A percentile compares a stretch with the other conserved stretches of the same genome.
Conservation (phyloP, 176 grass and related monocot genomes). For the Miscanthus lutarioriparius region DNA sequence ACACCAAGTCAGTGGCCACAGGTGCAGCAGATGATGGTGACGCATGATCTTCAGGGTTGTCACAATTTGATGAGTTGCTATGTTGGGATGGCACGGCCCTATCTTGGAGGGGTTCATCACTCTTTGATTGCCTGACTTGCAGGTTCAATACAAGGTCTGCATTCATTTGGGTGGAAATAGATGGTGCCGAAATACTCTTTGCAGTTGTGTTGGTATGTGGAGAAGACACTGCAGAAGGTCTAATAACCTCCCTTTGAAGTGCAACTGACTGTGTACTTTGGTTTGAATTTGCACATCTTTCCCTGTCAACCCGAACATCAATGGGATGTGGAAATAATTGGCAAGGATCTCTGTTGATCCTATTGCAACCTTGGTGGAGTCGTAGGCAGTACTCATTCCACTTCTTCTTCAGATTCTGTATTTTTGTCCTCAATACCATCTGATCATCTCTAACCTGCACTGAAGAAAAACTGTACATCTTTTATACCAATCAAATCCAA, state of each 20-base stretch:
- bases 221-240: conserved; percentile 41
- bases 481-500: conserved; percentile 51
- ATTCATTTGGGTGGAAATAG: conserved; percentile 47
- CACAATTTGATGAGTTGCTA: conserved; percentile 20
- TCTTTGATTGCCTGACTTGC: conserved; percentile 54
- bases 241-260: conserved; percentile 29
- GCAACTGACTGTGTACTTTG: conserved; percentile 26
- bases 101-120: conserved; percentile 53
- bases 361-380: conserved; percentile 47
- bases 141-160: conserved; percentile 65
- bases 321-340: conserved; percentile 38
- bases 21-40: conserved; percentile 58
- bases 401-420: conserved; percentile 71
- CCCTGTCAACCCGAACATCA: conserved; percentile 35
- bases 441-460: conserved; percentile 83
- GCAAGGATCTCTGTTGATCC: conserved; percentile 39
- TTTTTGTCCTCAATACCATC: conserved; percentile 64
- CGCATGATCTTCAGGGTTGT: conserved; percentile 13
- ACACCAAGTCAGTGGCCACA: conserved; percentile 82
- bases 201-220: conserved; percentile 19
- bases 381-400: conserved; percentile 72
- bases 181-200: conserved; percentile 60
- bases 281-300: conserved; percentile 39
- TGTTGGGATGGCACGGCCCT: background rate
- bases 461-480: conserved; percentile 66